Evolutionary conservation across 768 basidiomycete species (phyloP).

Genomic region (Termitomyces bulborhizus): DNA sequence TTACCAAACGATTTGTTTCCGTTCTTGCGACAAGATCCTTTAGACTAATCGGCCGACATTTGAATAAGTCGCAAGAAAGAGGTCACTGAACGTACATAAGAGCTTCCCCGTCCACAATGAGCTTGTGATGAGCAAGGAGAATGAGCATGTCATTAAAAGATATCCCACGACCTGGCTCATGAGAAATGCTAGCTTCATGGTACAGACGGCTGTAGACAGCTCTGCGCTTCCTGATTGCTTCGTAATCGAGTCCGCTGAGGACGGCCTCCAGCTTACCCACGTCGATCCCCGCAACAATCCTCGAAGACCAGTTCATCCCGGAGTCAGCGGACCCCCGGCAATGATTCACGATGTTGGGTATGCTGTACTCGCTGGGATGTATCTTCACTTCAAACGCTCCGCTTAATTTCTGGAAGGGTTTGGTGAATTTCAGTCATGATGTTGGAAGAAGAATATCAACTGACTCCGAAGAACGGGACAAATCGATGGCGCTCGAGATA

Average conservation of each 20-base stretch:
- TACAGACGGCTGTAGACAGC: constrained; percentile 70
- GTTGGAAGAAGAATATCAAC: constrained; percentile 20
- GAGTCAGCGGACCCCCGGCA: constrained; percentile 34
- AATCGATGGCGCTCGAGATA: constrained; percentile 67
- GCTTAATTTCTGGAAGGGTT: constrained; percentile 54
- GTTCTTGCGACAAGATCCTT: constrained; percentile 76
- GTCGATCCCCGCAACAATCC: constrained; percentile 51
- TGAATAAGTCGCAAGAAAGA: not conserved
- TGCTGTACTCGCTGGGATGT: constrained; percentile 66
- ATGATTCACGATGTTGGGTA: constrained; percentile 50
- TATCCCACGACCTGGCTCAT: constrained; percentile 71
- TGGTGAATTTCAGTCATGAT: not conserved
- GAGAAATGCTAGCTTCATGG: constrained; percentile 78
- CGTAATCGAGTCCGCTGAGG: constrained; percentile 61
- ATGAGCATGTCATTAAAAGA: constrained; percentile 88
- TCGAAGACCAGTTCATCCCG: constrained; percentile 24
- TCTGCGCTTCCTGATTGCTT: constrained; percentile 57
- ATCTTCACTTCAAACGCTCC: constrained; percentile 87
- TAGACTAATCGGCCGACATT: constrained; percentile 39
- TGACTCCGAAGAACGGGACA: constrained; percentile 75
- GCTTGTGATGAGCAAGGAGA: constrained; percentile 83
- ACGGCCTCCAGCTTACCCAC: constrained; percentile 51
- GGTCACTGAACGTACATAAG: constrained; percentile 56
- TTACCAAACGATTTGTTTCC: constrained; percentile 73
- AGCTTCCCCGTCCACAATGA: constrained; percentile 87